Evolutionary conservation across 768 basidiomycete genomes (phyloP).

Genomic region (Lactifluus piperatus): DNA sequence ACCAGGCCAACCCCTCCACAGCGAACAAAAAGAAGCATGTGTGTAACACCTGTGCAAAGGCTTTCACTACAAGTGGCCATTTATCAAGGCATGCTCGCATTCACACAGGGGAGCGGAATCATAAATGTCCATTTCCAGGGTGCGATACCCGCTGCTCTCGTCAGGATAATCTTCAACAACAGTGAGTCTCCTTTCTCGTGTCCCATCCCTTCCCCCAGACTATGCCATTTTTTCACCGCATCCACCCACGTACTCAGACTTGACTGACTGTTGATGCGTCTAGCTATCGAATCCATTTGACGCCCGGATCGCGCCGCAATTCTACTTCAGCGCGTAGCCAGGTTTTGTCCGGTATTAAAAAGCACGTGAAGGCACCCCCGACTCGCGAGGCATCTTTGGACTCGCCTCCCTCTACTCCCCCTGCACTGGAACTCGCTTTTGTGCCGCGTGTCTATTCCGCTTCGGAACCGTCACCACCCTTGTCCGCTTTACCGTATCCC

Average conservation of each 20-base stretch:
- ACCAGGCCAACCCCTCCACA: background rate
- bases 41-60: constrained; percentile 64
- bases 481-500: constrained; percentile 12
- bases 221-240: background rate
- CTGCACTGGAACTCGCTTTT: constrained; percentile 22
- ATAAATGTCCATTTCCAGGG: constrained; percentile 91
- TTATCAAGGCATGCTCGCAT: constrained; percentile 82
- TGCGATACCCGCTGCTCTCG: constrained; percentile 87
- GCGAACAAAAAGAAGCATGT: constrained; percentile 37
- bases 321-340: constrained; percentile 39
- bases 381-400: constrained; percentile 15
- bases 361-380: constrained; percentile 16
- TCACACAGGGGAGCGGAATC: constrained; percentile 88
- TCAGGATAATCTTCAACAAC: constrained; percentile 76
- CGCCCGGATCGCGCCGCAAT: constrained; percentile 66
- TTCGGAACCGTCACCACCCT: constrained; percentile 10
- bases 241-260: background rate
- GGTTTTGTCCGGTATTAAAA: constrained; percentile 7
- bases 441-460: constrained; percentile 3
- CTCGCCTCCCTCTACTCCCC: constrained; percentile 22
- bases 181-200: constrained; percentile 32
- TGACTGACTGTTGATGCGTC: background rate
- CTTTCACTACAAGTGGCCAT: constrained; percentile 85
- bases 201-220: background rate
- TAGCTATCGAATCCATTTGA: constrained; percentile 76